Conservation (phyloP, 1,139 yeast genomes). For the Yamadazyma pseudoaaseri region DNA sequence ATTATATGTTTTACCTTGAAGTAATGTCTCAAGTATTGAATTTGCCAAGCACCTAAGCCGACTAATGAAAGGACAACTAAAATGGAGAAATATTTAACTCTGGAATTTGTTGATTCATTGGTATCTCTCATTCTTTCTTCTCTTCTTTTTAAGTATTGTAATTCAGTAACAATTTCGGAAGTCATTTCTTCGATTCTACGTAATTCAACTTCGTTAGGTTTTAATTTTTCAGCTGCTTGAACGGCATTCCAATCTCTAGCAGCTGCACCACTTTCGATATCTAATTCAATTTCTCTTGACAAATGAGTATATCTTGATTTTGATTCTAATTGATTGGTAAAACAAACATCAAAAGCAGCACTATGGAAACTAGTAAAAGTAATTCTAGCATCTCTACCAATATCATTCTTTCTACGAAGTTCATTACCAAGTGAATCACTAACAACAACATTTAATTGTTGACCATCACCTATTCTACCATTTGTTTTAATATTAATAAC, state of each 20-base stretch:
- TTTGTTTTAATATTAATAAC: slow-evolving; percentile 74
- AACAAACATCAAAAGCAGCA: slow-evolving; percentile 89
- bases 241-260: slow-evolving; percentile 98
- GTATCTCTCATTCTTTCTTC: slow-evolving; percentile 95
- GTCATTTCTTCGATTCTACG: slow-evolving; percentile 82
- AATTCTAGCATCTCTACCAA: slow-evolving; percentile 63
- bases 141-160: slow-evolving; percentile 79
- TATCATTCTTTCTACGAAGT: slow-evolving; percentile 62
- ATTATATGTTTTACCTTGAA: slow-evolving; percentile 94
- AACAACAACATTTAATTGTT: slow-evolving; percentile 60
- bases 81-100: slow-evolving; percentile 83
- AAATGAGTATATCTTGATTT: slow-evolving; percentile 34
- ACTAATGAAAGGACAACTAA: slow-evolving; percentile 66
- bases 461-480: slow-evolving; percentile 85
- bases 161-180: slow-evolving; percentile 72
- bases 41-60: slow-evolving; percentile 88
- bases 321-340: slow-evolving; percentile 60
- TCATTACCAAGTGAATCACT: slow-evolving; percentile 71
- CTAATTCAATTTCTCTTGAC: slow-evolving; percentile 74
- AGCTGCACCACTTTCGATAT: slow-evolving; percentile 92
- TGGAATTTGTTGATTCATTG: slow-evolving; percentile 86
- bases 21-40: slow-evolving; percentile 85
- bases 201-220: slow-evolving; percentile 88
- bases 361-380: slow-evolving; percentile 84
- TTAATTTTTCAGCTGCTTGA: slow-evolving; percentile 89